phyloP scores from a whole-genome alignment of 2,329 filamentous ascomycete species.

The Microdochium bolleyi region DNA sequence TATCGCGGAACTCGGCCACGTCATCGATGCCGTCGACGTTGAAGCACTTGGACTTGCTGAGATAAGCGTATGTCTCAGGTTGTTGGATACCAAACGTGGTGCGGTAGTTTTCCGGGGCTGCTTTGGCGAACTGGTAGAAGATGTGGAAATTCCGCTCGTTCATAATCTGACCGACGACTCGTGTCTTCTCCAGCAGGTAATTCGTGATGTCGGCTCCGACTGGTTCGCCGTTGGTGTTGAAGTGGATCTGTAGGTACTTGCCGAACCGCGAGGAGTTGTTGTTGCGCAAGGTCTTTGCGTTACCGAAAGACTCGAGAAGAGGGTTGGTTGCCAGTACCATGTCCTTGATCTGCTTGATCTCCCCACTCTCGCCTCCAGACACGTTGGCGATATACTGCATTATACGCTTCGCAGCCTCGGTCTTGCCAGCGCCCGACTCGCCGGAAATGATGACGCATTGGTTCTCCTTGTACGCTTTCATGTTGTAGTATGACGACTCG shows the following conservation, averaged over 20 bases:
- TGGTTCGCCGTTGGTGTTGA: constrained; percentile 85
- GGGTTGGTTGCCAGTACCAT: constrained; percentile 99
- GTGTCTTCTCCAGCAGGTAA: constrained; percentile 89
- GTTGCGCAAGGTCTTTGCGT: constrained; percentile 94
- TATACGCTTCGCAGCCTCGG: constrained; percentile 93
- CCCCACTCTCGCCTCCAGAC: constrained; percentile 74
- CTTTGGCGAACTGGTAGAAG: constrained; percentile 98
- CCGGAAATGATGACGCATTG: constrained; percentile 99
- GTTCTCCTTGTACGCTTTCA: constrained; percentile 99
- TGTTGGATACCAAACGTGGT: constrained; percentile 85
- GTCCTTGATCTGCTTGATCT: constrained; percentile 95
- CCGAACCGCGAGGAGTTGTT: constrained; percentile 99
- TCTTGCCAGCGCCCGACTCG: constrained; percentile 97
- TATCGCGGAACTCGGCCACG: constrained; percentile 79
- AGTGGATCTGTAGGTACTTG: constrained; percentile 96
- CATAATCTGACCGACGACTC: constrained; percentile 88
- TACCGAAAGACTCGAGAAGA: constrained; percentile 93
- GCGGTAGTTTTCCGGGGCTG: constrained; percentile 77
- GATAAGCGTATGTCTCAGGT: constrained; percentile 89
- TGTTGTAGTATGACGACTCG: constrained; percentile 96
- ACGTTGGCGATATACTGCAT: constrained; percentile 99
- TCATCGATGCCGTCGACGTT: constrained; percentile 95
- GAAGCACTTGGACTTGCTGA: constrained; percentile 87
- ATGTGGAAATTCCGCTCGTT: constrained; percentile 99
- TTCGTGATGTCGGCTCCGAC: constrained; percentile 97